Percentiles rank a stretch among this genome's conserved stretches.
Conservation (phyloP, 192 early-diverging fungal species). For the Coemansia sp. region DNA sequence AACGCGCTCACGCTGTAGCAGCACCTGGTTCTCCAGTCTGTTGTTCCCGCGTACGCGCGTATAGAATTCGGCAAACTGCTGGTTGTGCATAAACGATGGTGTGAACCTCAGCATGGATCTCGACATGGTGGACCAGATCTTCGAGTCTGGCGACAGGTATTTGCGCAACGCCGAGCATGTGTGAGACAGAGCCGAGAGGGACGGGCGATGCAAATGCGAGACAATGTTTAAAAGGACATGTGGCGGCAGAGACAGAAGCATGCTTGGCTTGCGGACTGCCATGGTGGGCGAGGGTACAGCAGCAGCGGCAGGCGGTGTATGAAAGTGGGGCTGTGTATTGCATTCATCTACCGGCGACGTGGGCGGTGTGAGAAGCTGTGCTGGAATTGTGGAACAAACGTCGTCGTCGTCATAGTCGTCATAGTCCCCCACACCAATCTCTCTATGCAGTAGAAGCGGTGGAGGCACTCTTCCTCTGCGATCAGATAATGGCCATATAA, state of each 20-base stretch:
- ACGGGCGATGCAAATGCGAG: constrained; percentile 19
- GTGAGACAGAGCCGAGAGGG: constrained; percentile 30
- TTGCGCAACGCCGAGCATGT: constrained; percentile 32
- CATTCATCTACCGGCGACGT: constrained; percentile 19
- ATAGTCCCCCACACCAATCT: background rate
- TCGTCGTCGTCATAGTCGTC: constrained; percentile 1
- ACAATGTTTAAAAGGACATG: constrained; percentile 38
- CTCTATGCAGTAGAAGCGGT: constrained; percentile 8
- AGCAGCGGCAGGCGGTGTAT: background rate
- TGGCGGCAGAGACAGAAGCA: constrained; percentile 28
- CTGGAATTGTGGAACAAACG: constrained; percentile 13
- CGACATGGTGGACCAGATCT: constrained; percentile 39
- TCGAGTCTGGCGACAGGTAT: constrained; percentile 33
- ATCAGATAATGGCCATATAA: background rate
- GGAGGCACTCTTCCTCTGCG: constrained; percentile 5
- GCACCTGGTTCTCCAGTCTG: constrained; percentile 31
- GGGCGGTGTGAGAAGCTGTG: constrained; percentile 47
- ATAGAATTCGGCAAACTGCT: constrained; percentile 47
- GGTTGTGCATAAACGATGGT: constrained; percentile 22
- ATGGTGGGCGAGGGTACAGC: background rate
- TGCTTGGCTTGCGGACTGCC: background rate
- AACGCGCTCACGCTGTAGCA: constrained; percentile 36
- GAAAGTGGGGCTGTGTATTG: constrained; percentile 5
- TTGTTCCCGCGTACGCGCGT: constrained; percentile 42
- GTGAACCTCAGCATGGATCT: constrained; percentile 28